These are phyloP conservation scores for Sphagnurus paluster DNA, from an alignment of 1,284 basidiomycete genomes.

Conservation along the genomic window DNA sequence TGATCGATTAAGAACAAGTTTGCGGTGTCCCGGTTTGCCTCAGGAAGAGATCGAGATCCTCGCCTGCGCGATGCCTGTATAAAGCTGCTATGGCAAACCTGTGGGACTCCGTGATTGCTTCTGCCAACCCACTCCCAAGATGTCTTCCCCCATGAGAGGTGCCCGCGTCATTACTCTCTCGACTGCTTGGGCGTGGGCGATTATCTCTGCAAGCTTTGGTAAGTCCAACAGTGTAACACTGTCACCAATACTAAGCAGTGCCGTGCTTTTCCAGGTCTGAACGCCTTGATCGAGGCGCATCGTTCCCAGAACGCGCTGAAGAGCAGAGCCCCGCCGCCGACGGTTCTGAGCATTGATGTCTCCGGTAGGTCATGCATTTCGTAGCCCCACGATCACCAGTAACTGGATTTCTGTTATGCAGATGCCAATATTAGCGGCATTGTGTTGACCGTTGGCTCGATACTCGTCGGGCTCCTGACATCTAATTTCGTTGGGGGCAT, in stretches of 20 bases:
- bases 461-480: conserved; percentile 7
- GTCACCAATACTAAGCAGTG: background rate
- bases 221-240: background rate
- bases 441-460: conserved; percentile 2
- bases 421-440: conserved; percentile 1
- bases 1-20: background rate
- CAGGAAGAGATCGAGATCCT: background rate
- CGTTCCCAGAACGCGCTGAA: background rate
- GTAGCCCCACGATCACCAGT: background rate
- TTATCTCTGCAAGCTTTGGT: conserved; percentile 1
- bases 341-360: background rate
- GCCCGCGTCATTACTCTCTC: conserved; percentile 4
- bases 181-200: conserved; percentile 5
- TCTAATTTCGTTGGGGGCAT: conserved; percentile 2
- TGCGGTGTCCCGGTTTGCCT: too few species aligned
- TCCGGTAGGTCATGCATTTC: background rate
- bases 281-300: conserved; percentile 7
- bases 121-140: too few species aligned
- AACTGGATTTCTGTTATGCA: background rate
- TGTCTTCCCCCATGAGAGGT: conserved; percentile 7
- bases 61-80: too few species aligned
- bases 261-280: conserved; percentile 1
- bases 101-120: too few species aligned
- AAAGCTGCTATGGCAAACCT: too few species aligned
- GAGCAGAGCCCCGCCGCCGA: background rate